Evolutionary conservation across 306 rosid genomes (phyloP).

Genomic region (Gastrolobium bilobum): DNA sequence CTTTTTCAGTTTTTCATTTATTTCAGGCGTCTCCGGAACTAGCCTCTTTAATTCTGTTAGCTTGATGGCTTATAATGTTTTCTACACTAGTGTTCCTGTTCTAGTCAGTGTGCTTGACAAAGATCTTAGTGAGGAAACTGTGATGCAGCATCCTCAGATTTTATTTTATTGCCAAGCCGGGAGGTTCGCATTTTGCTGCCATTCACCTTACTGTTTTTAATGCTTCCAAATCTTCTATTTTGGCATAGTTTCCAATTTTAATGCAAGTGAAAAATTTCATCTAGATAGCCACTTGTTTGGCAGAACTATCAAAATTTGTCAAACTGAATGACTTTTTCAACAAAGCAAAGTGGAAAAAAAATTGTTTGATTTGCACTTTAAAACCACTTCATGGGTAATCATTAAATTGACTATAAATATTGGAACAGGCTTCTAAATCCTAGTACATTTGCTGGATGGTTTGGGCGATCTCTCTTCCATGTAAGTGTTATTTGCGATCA

Average conservation of each 20-base stretch:
- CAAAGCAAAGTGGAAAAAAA: slow-evolving; percentile 13
- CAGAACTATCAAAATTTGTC: slow-evolving; percentile 35
- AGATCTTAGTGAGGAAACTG: slow-evolving; percentile 96
- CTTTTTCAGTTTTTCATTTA: slow-evolving; percentile 88
- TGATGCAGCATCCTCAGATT: slow-evolving; percentile 99
- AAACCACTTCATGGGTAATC: slow-evolving; percentile 18
- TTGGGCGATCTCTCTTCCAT: slow-evolving; percentile 95
- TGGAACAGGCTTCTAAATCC: slow-evolving; percentile 92
- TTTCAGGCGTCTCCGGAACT: slow-evolving; percentile 99
- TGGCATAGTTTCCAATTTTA: slow-evolving; percentile 2
- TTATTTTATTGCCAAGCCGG: slow-evolving; percentile 99
- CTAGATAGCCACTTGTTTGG: slow-evolving; percentile 17
- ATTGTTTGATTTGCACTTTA: slow-evolving; percentile 37
- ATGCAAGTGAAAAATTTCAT: background rate
- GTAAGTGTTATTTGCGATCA: slow-evolving; percentile 66
- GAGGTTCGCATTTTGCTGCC: slow-evolving; percentile 66
- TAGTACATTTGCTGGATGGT: slow-evolving; percentile 99
- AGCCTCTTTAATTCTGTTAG: slow-evolving; percentile 99
- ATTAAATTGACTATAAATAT: slow-evolving; percentile 40
- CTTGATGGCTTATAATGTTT: slow-evolving; percentile 99
- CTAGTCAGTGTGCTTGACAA: slow-evolving; percentile 95
- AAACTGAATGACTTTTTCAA: slow-evolving; percentile 32
- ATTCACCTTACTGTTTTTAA: slow-evolving; percentile 34
- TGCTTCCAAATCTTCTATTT: slow-evolving; percentile 19
- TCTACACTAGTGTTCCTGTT: slow-evolving; percentile 98